A percentile compares a stretch with the other conserved stretches of the same genome.
phyloP scores from a whole-genome alignment of 2,329 filamentous ascomycete genomes.

The Aspergillus cejpii region DNA sequence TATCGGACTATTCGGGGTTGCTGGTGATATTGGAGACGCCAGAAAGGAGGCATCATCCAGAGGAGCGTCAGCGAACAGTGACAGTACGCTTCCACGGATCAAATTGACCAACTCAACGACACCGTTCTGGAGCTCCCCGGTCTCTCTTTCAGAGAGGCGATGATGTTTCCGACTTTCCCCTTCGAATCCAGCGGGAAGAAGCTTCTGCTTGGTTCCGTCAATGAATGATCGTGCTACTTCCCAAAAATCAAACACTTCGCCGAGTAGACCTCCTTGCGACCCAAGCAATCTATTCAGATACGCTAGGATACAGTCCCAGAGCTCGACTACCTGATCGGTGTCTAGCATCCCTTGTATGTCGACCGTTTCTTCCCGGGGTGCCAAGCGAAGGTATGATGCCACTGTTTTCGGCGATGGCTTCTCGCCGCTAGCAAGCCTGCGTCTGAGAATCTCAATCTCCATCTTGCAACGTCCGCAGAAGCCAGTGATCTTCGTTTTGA shows the following conservation, averaged over 20 bases:
- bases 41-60: slow-evolving; percentile 84
- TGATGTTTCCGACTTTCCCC: slow-evolving; percentile 77
- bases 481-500: slow-evolving; percentile 75
- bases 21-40: slow-evolving; percentile 69
- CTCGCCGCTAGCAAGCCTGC: slow-evolving; percentile 67
- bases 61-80: slow-evolving; percentile 81
- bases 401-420: slow-evolving; percentile 63
- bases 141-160: slow-evolving; percentile 63
- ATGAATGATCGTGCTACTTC: slow-evolving; percentile 86
- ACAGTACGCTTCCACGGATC: slow-evolving; percentile 69
- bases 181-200: slow-evolving; percentile 72
- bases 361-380: slow-evolving; percentile 60
- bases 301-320: slow-evolving; percentile 82
- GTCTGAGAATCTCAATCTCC: slow-evolving; percentile 84
- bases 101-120: slow-evolving; percentile 75
- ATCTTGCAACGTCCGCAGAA: slow-evolving; percentile 80
- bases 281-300: slow-evolving; percentile 72
- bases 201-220: slow-evolving; percentile 72
- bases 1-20: slow-evolving; percentile 60
- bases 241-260: slow-evolving; percentile 91
- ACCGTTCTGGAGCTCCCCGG: slow-evolving; percentile 66
- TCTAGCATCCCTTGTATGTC: slow-evolving; percentile 63
- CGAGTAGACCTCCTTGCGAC: slow-evolving; percentile 66
- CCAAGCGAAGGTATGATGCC: slow-evolving; percentile 67
- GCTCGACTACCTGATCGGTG: slow-evolving; percentile 69